Evolutionary conservation across 2,329 filamentous ascomycete genomes (phyloP), one percentile per base, ranked within the genome.

Genomic region (Fusarium redolens): DNA sequence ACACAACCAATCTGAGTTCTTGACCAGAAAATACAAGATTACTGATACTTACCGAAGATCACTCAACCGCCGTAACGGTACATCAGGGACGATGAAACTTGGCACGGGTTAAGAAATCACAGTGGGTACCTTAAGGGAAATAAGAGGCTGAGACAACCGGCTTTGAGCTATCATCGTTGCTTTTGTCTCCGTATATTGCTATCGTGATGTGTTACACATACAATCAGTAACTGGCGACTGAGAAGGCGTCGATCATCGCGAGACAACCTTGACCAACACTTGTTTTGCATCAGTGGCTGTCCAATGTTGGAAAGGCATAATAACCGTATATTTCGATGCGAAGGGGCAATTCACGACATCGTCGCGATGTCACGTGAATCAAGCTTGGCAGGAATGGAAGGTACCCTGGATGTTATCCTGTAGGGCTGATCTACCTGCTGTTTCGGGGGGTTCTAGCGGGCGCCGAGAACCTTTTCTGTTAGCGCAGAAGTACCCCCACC

Each of bases 401-500:
- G 43, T 61, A 71, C 65, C 10, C 22, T 14, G 17, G 4, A 25
- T 4, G 1, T 1, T 28, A 59, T 43, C 61, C 12, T 17, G 47
- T 45, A 63, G n/a, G 59, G 48, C 51, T 61, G 61, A 55, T 30
- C 5, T 3, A 5, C 28, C 13, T 18, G 5, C 8, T 20, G 0
- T 33, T 15, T 17, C 15, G 31, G 28, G 31, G 20, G 7, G 2
- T 12, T 37, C 13, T 5, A 14, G 40, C 7, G 7, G 3, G 28
- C 18, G 15, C 6, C 4, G 1, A 15, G 2, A 25, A 40, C 4
- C 14, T 10, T 50, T 40, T n/a, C 10, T 62, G 75, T 75, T 75
- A 75, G 51, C 20, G 11, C 12, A 2, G 1, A 60, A 28, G 75
- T 77, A 75, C 55, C 50, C 35, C 40, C 52, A 63, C 65, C 47